Evolutionary conservation across 768 basidiomycete species (phyloP).

Genomic region (Mrakia blollopis): DNA sequence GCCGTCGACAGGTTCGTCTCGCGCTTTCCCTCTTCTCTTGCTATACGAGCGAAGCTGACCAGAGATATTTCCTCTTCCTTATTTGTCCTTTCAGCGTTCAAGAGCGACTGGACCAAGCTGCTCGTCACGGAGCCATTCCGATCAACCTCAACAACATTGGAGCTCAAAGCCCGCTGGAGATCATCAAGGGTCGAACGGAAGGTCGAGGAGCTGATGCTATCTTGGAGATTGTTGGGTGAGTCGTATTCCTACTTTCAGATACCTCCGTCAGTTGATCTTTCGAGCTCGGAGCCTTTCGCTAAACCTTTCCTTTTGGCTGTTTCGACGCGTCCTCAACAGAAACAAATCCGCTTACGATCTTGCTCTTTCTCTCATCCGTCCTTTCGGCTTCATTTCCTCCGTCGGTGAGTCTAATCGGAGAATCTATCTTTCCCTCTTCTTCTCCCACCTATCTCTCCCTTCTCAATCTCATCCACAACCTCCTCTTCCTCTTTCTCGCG

Average conservation of each 20-base stretch:
- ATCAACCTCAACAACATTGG: constrained; percentile 30
- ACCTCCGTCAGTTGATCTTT: background rate
- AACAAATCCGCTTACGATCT: constrained; percentile 55
- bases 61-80: too few species aligned
- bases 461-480: background rate
- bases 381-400: constrained; percentile 69
- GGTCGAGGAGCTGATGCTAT: constrained; percentile 44
- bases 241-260: background rate
- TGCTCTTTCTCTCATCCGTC: constrained; percentile 64
- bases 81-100: constrained; percentile 9
- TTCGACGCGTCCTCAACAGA: background rate
- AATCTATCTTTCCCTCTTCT: constrained; percentile 50
- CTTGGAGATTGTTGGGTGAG: constrained; percentile 45
- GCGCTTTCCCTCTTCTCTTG: background rate
- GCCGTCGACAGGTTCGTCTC: constrained; percentile 34
- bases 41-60: too few species aligned
- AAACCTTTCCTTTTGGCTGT: background rate
- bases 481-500: too few species aligned
- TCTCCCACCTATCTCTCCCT: constrained; percentile 37
- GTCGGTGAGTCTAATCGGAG: constrained; percentile 50
- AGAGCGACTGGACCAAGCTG: constrained; percentile 37
- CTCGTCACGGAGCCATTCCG: constrained; percentile 44
- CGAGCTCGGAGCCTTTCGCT: too few species aligned
- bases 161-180: background rate
- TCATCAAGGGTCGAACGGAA: constrained; percentile 33